Evolutionary conservation across 2,329 filamentous ascomycete genomes (phyloP).

Genomic region (Emergomyces africanus): DNA sequence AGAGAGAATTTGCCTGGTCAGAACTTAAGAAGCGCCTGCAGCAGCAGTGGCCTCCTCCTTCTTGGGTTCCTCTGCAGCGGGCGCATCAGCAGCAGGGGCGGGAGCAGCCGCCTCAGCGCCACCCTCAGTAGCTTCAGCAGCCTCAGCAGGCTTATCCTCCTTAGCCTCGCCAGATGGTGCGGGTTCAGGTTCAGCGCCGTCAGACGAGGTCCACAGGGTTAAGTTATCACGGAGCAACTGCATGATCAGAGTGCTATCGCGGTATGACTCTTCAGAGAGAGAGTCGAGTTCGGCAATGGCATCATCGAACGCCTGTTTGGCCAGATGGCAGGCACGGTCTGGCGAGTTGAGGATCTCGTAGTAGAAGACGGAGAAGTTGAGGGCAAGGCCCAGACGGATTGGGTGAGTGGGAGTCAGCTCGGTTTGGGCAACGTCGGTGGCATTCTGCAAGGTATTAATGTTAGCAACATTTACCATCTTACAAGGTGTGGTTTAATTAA

Average conservation of each 20-base stretch:
- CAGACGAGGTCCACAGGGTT: constrained; percentile 93
- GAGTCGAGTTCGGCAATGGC: constrained; percentile 98
- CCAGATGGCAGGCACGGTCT: constrained; percentile 93
- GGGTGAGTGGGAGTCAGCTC: constrained; percentile 96
- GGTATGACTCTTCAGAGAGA: constrained; percentile 94
- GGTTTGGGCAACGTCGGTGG: constrained; percentile 95
- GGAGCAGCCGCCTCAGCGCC: background rate
- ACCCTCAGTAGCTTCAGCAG: constrained; percentile 19
- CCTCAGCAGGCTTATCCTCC: constrained; percentile 45
- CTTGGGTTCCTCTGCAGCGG: constrained; percentile 4
- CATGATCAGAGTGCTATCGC: constrained; percentile 98
- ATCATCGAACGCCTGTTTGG: constrained; percentile 98
- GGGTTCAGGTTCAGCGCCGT: constrained; percentile 58
- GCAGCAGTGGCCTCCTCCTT: constrained; percentile 13
- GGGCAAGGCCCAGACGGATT: constrained; percentile 90
- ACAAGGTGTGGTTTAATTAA: background rate
- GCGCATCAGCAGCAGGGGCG: background rate
- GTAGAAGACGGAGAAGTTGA: constrained; percentile 99
- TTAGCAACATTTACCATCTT: background rate
- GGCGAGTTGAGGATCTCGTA: constrained; percentile 99
- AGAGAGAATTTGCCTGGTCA: background rate
- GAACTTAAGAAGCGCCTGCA: constrained; percentile 18
- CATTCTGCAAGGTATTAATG: constrained; percentile 52
- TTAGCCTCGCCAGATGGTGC: constrained; percentile 45
- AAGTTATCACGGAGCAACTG: constrained; percentile 97